Evolutionary conservation across 306 rosid genomes (phyloP).

Genomic region (Vicia faba): DNA sequence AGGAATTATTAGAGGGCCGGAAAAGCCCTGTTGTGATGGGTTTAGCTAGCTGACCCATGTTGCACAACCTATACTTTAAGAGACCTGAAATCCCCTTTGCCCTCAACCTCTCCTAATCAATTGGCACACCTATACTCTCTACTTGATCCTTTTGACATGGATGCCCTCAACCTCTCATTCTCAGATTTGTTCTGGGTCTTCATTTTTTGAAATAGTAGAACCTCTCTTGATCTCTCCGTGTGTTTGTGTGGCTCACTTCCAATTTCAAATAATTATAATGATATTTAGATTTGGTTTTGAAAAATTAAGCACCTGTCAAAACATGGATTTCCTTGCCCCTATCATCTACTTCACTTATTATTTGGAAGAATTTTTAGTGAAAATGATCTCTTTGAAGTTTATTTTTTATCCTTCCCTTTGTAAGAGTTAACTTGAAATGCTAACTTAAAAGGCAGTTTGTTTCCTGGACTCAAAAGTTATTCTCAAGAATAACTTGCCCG

Average conservation of each 20-base stretch:
- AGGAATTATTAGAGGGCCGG: neutral
- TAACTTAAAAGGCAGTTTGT: neutral
- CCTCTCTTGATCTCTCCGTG: neutral
- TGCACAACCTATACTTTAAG: slow-evolving; percentile 2
- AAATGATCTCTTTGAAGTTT: neutral
- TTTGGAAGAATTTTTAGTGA: neutral
- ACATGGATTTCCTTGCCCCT: neutral
- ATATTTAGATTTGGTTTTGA: neutral
- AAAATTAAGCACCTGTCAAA: neutral
- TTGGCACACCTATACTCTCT: neutral
- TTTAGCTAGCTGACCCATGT: neutral
- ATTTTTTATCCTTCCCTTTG: neutral
- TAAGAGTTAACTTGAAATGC: neutral
- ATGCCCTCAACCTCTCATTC: neutral
- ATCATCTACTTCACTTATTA: neutral
- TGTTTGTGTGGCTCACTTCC: neutral
- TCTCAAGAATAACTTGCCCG: neutral
- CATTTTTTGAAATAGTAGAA: slow-evolving; percentile 6
- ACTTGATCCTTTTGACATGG: neutral
- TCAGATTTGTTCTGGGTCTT: neutral
- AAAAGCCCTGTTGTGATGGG: neutral
- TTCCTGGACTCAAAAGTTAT: neutral
- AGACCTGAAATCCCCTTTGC: slow-evolving; percentile 1
- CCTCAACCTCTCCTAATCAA: neutral
- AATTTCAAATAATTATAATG: neutral